Evolutionary conservation across 768 basidiomycete genomes (phyloP).

Genomic region (Pholiota conissans): DNA sequence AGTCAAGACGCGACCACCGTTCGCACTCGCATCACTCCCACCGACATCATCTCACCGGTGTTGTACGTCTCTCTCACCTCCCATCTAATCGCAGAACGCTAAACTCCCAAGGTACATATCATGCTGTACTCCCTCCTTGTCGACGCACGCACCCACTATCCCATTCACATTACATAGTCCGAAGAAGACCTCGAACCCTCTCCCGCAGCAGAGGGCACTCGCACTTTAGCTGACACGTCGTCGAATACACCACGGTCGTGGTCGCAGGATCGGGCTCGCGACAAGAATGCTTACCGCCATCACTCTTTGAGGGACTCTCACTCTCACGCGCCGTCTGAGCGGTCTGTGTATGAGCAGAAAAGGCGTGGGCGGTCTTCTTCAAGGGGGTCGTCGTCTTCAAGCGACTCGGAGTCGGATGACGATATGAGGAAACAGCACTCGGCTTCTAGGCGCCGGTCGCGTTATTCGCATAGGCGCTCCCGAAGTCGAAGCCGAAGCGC

Average conservation of each 20-base stretch:
- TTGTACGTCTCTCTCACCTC: not conserved
- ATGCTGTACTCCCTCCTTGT: not conserved
- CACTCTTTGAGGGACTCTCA: too few species aligned
- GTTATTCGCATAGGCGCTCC: not conserved
- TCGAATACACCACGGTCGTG: not conserved
- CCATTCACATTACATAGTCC: not conserved
- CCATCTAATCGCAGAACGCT: not conserved
- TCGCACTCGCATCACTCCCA: not conserved
- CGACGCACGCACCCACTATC: not conserved
- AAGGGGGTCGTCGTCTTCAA: not conserved
- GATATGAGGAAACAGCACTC: not conserved
- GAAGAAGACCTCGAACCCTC: not conserved
- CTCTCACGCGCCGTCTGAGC: not conserved
- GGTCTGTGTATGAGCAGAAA: not conserved
- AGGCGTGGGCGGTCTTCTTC: not conserved
- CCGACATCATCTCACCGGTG: not conserved
- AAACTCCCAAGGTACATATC: slow-evolving; percentile 5
- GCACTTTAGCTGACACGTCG: not conserved
- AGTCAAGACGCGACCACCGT: not conserved
- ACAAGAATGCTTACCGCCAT: not conserved
- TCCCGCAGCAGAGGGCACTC: not conserved
- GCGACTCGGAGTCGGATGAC: not conserved
- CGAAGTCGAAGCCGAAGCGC: not conserved
- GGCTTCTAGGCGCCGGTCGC: not conserved
- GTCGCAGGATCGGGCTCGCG: not conserved